phyloP scores from a whole-genome alignment of 2,329 filamentous ascomycete genomes.

The Cladophialophora psammophila region DNA sequence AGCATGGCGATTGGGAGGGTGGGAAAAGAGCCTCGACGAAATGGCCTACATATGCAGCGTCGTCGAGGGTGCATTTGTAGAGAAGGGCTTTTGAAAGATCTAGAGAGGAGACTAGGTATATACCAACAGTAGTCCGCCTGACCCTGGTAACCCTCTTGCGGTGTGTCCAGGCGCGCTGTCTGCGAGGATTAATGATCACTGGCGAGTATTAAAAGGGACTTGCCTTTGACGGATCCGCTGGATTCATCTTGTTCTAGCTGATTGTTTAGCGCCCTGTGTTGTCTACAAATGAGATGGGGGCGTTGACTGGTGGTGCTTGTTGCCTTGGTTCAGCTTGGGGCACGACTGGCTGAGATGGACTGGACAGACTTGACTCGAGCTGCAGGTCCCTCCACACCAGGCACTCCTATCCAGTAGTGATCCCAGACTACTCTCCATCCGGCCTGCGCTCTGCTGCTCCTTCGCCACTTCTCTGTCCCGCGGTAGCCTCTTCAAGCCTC shows the following conservation, averaged over 20 bases:
- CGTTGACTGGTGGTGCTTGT: conserved; percentile 22
- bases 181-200: conserved; percentile 7
- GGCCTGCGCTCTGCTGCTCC: conserved; percentile 25
- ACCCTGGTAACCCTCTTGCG: background rate
- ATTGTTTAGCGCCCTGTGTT: conserved; percentile 15
- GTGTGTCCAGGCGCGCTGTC: background rate
- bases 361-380: conserved; percentile 10
- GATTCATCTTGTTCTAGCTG: background rate
- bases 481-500: conserved; percentile 20
- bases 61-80: conserved; percentile 21
- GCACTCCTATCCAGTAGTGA: no score
- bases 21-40: conserved; percentile 21
- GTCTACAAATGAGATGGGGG: conserved; percentile 28
- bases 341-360: conserved; percentile 27
- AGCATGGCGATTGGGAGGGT: conserved; percentile 28
- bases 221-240: background rate
- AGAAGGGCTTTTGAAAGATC: conserved; percentile 12
- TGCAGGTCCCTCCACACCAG: no score
- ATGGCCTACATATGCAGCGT: background rate
- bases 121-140: background rate
- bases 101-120: conserved; percentile 19
- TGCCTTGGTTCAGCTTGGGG: conserved; percentile 25
- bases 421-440: conserved; percentile 21
- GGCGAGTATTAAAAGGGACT: background rate
- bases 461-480: conserved; percentile 34